phyloP scores from a whole-genome alignment of 805 yeast species.

The Hanseniaspora jakobsenii region DNA sequence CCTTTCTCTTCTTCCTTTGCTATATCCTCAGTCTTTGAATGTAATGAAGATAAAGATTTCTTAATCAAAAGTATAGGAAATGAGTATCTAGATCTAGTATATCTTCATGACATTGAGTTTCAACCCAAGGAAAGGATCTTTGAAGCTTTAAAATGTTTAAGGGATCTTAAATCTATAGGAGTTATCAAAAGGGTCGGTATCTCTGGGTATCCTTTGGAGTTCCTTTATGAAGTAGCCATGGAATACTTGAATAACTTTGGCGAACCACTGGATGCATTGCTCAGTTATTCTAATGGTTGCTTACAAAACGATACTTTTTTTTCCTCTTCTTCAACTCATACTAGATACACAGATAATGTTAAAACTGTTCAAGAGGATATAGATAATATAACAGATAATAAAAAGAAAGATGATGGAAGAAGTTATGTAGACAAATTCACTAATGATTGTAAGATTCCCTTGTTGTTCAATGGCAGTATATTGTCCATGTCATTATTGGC shows the following conservation, averaged over 20 bases:
- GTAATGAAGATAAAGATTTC: too few relatives aligned
- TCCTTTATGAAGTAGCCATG: conserved; percentile 42
- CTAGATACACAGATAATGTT: too few relatives aligned
- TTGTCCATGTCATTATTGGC: conserved; percentile 78
- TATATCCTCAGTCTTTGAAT: too few relatives aligned
- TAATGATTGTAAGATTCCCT: conserved; percentile 29
- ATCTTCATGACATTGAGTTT: conserved; percentile 84
- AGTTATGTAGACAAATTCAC: conserved; percentile 18
- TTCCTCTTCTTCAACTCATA: too few relatives aligned
- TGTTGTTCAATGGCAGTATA: conserved; percentile 71
- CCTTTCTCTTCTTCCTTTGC: too few relatives aligned
- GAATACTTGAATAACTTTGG: conserved; percentile 17
- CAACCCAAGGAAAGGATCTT: conserved; percentile 42
- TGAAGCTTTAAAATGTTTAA: conserved; percentile 53
- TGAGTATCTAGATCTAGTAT: conserved; percentile 63
- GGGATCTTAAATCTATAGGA: conserved; percentile 40
- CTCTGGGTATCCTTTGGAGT: conserved; percentile 77
- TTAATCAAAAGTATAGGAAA: too few relatives aligned
- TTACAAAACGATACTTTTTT: conserved; percentile 60
- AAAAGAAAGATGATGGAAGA: too few relatives aligned
- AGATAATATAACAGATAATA: too few relatives aligned
- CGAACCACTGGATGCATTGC: conserved; percentile 48
- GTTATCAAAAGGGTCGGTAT: conserved; percentile 61
- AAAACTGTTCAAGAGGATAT: too few relatives aligned
- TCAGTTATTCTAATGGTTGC: conserved; percentile 73